phyloP scores from a whole-genome alignment of 108 stramenopile species.

The Nannochloropsis salina region DNA sequence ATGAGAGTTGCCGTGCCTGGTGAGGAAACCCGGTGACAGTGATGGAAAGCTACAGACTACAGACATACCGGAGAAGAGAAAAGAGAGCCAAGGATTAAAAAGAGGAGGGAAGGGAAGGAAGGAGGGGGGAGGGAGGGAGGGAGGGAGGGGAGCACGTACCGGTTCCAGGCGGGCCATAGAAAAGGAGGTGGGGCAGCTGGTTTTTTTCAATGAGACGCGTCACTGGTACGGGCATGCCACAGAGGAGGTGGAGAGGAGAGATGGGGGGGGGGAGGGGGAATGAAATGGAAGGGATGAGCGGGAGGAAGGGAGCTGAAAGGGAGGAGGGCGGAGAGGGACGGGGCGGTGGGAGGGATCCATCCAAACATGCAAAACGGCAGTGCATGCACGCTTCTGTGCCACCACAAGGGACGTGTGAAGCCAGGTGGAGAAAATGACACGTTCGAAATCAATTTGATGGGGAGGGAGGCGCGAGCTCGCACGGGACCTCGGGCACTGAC shows the following conservation, averaged over 20 bases:
- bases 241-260: too few species aligned
- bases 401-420: too few species aligned
- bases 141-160: background rate
- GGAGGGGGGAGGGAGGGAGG: background rate
- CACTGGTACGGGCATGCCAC: too few species aligned
- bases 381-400: too few species aligned
- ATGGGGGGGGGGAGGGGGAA: background rate
- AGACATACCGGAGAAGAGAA: background rate
- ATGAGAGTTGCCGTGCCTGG: background rate
- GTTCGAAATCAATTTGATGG: too few species aligned
- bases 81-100: background rate
- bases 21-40: conserved; percentile 23
- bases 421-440: too few species aligned
- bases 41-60: too few species aligned
- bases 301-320: conserved; percentile 10
- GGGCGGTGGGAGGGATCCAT: too few species aligned
- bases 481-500: too few species aligned
- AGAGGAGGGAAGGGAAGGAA: background rate
- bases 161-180: conserved; percentile 79
- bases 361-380: too few species aligned
- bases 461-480: too few species aligned
- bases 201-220: conserved; percentile 71
- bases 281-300: background rate
- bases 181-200: conserved; percentile 78
- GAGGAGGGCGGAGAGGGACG: too few species aligned